Base-by-base conservation (phyloP, 177 flowering plant species). In the Tripterygium wilfordii region DNA sequence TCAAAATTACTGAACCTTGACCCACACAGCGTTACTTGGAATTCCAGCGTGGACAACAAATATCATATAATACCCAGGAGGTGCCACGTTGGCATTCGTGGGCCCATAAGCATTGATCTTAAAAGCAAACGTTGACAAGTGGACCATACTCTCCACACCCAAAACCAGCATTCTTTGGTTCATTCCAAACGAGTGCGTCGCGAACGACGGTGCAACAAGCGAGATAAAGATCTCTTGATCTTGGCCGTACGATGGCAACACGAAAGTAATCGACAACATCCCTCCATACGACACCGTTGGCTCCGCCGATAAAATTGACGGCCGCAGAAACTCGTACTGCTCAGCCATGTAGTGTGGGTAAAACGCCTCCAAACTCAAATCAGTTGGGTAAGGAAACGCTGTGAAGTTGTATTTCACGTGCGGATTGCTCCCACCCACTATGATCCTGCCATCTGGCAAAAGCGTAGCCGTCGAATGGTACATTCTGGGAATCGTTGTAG, bases 391-490 rank as follows among this genome's bases (percentile, higher is more conserved):
- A 4, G 45, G 58, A 8, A 45, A 41, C 21, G 42, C 63, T 0
- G 57, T 56, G 66, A 78, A 80, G 27, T 65, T 60, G 56, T 84
- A 85, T 1, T 3, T 2, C 2, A 16, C 5, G 56, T 88, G 72
- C 0, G 90, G 96, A 51, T 88, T 88, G 58, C 96, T 78, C 17
- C 96, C 96, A 0, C 84, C 96, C 5, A 88, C 89, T 28, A 88
- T 47, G 40, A 88, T 47, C 28, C 84, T 67, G 29, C 96, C 96
- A 53, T 80, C 88, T 4, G 81, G 67, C 10, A 88, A 5, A 29
- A 88, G 50, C 18, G 64, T 48, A 1, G 96, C 85, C 0, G 88
- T 10, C 1, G 96, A 88, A 53, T 88, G 96, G 54, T 85, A 88
- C 67, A 85, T 65, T 42, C 96, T 60, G 0, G 96, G 61, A 8